Evolutionary conservation across 495 filamentous ascomycete genomes (phyloP), one percentile per base, ranked within the genome.

Genomic region (Penicillium arizonense): DNA sequence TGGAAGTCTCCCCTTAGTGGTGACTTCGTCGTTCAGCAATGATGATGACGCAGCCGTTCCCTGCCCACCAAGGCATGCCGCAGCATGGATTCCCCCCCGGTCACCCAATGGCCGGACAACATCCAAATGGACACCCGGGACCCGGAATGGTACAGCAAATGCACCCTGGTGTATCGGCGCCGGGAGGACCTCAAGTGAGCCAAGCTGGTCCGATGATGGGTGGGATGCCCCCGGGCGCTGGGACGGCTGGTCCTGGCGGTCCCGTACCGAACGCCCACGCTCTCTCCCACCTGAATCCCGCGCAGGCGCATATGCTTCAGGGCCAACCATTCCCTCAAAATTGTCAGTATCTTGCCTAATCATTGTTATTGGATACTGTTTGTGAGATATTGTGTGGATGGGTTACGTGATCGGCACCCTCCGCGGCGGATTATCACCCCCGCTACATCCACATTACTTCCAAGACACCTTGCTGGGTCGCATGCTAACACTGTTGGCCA

Each of bases 161-260:
- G 65, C 90, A 94, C 62, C 87, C 88, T 63, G 88, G 87, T 36
- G 90, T 90, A n/a, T 91, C 90, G 33, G 88, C 81, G 9, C 88
- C 90, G 7, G 86, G 85, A 50, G 84, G 82, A 35, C 82, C 84
- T 43, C 90, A 94, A 59, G 89, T 92, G 32, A 90, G 81, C 61
- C 88, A 92, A 54, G 81, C 85, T 24, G 87, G 86, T 21, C 84
- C 88, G 53, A 83, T 87, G 80, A 85, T 93, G 87, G 88, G 74
- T 49, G 86, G 82, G 7, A 92, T 96, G 84, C 87, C 88, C 59
- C 87, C 87, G 40, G 88, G 82, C 41, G 79, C 76, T 49, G 74
- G 70, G 41, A 76, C 75, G 24, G 68, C 69, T 36, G 76, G 70
- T 35, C 75, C 77, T 55, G 76, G 82, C 39, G 80, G 78, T 46